Base-by-base conservation (phyloP, 208 protist species). In the Leishmania arabica region DNA sequence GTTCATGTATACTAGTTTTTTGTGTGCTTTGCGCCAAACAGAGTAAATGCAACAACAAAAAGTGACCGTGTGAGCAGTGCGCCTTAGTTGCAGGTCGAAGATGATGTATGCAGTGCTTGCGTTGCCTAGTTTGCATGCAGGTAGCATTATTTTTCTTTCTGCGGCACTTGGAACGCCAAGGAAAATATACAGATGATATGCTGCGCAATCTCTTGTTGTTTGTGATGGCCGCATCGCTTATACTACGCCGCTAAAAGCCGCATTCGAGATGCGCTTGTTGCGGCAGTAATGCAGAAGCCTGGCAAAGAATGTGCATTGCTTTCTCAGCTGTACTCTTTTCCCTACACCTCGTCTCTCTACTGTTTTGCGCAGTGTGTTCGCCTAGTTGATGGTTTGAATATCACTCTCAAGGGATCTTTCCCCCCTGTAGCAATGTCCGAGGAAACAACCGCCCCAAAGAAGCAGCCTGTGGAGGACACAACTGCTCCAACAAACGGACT, bases 1-100 rank as follows among this genome's bases (percentile, higher is more conserved):
- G 34, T 49, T 40, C 1, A 84, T 84, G 77, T 78, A 75, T 75
- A 80, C 21, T 75, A 83, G 83, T 62, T 82, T 86, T 60, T 78
- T 75, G 76, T 86, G 56, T 68, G 27, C 58, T 56, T 45, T 37
- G 47, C 15, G 47, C 47, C 4, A 65, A 81, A 1, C 21, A 37
- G 3, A 27, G 1, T 49, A 27, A 42, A 75, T 51, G 64, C 31
- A 75, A 54, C 27, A 74, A 81, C 53, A 65, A 65, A 68, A 81
- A 65, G 66, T 11, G 3, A 31, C 40, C 8, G 13, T 17, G 9
- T 27, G 69, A 37, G 17, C 19, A 73, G 69, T 53, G 2, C 27
- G n/a, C 1, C 13, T 54, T n/a, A 37, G 45, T 27, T 73, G 24
- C 42, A 47, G 42, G 11, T 51, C 21, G 54, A 0, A 1, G 21